Evolutionary conservation across 805 yeast genomes (phyloP), one percentile per base, ranked within the genome.

Genomic region (Kodamaea kaohsiungensis): DNA sequence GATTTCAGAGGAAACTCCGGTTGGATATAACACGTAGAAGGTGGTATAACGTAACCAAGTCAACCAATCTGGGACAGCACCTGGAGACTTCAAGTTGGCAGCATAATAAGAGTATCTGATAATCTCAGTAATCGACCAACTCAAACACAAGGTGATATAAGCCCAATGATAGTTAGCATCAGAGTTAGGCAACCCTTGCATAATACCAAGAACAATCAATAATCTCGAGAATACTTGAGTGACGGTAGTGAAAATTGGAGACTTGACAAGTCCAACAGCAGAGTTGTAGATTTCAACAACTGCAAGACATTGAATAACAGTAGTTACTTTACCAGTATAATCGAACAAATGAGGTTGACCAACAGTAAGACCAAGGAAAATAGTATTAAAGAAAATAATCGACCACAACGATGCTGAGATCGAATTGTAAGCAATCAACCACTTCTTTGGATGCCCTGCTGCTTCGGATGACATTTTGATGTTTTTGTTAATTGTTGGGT

Each of bases 111-210:
- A 81, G 72, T 95, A 95, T 68, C 99, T 81, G 54, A 92, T 86
- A 46, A 90, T 80, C 71, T 95, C 99, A n/a, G 98, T 90, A 51
- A 89, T 63, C n/a, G 95, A 84, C 99, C 99, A 95, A 10, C 97
- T 91, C 45, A 84, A 61, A 47, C 85, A 77, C 68, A 93, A 79
- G 1, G 93, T 76, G 53, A 85, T 70, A 69, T 87, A 92, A 13
- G 82, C 77, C 82, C 84, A 76, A 59, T 77, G 79, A 60, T 61
- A 51, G 60, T 80, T 78, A 27, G 91, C 91, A 16, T 87, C 88
- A 0, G 89, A 80, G 16, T 81, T 65, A 7, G 98, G 97, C 59
- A 91, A 76, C n/a, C 79, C 68, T 51, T 83, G 83, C 70, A 91
- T 84, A 50, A 93, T 81, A 2, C 98, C 98, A 75, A 88, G 77